Base-by-base conservation (phyloP, 2,329 filamentous ascomycete genomes). In the Amauroascus verrucosus region DNA sequence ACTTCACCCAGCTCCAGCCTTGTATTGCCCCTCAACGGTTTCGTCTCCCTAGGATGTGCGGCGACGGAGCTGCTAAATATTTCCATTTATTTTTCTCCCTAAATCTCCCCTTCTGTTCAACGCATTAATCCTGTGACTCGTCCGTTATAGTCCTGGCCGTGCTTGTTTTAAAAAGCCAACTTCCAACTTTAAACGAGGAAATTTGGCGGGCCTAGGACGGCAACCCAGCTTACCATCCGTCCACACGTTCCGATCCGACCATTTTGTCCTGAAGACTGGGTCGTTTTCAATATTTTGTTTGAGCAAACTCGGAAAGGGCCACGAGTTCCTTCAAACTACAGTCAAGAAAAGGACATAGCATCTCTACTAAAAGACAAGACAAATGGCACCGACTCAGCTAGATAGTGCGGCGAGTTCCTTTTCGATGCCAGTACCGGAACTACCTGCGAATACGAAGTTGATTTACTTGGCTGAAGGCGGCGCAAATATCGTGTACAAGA, bases 401-500 rank as follows among this genome's bases (percentile, higher is more conserved):
- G 52, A 54, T 13, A 44, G 6, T 9, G 35, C 35, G 33, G 35
- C 24, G 5, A 33, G 26, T 13, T 33, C 44, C 11, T 22, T 43
- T 8, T 43, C 44, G 20, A 48, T 48, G 44, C 16, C 44, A 16
- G 35, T 44, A 7, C 59, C 67, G 6, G 67, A 71, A 59, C 63
- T 72, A 56, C 67, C 67, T 2, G 40, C 54, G 44, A 64, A 65
- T 54, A 61, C 65, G 57, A 63, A 66, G 54, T 63, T 71, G 54
- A 51, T 63, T 13, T 81, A 79, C 57, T 67, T 81, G 8, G 76
- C 75, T 22, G 86, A 93, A 67, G 87, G 86, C 22, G 83, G 85
- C 22, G 86, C 87, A 51, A 91, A 93, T 66, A 77, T 84, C 49
- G 83, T 90, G 57, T 89, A 86, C 63, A 77, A 77, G 59, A 75